These are phyloP conservation scores for Urtica urens DNA, from an alignment of 306 rosid species.

Conservation along the genomic window DNA sequence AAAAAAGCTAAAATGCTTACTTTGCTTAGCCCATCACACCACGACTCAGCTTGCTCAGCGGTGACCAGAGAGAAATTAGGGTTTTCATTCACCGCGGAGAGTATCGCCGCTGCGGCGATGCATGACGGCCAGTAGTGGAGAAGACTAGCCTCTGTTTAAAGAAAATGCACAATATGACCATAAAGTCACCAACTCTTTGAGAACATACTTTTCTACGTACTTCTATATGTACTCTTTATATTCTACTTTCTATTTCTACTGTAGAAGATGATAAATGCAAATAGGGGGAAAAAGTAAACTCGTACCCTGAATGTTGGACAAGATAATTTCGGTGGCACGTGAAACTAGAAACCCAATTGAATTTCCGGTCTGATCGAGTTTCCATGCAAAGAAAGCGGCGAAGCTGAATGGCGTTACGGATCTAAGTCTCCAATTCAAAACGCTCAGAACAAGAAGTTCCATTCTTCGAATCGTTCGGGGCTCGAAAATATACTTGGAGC, in stretches of 20 bases:
- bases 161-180: conserved; percentile 7
- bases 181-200: too few relatives aligned
- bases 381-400: conserved; percentile 72
- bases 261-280: too few relatives aligned
- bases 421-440: conserved; percentile 91
- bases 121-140: conserved; percentile 94
- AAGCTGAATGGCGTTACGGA: conserved; percentile 90
- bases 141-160: conserved; percentile 64
- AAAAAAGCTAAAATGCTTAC: conserved; percentile 33
- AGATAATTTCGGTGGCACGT: conserved; percentile 70
- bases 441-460: conserved; percentile 76
- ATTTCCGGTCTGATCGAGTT: conserved; percentile 62
- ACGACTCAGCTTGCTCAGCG: conserved; percentile 78
- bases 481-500: conserved; percentile 71
- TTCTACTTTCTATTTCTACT: too few relatives aligned
- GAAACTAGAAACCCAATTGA: conserved; percentile 51
- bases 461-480: conserved; percentile 70
- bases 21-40: conserved; percentile 92
- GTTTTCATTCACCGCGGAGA: conserved; percentile 72
- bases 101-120: conserved; percentile 85
- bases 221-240: too few relatives aligned
- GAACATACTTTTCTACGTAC: too few relatives aligned
- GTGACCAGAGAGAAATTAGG: conserved; percentile 57
- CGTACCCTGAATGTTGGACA: conserved; percentile 66
- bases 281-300: neutral